Conservation (phyloP, 2,329 filamentous ascomycete genomes). For the Cercospora citrullina region DNA sequence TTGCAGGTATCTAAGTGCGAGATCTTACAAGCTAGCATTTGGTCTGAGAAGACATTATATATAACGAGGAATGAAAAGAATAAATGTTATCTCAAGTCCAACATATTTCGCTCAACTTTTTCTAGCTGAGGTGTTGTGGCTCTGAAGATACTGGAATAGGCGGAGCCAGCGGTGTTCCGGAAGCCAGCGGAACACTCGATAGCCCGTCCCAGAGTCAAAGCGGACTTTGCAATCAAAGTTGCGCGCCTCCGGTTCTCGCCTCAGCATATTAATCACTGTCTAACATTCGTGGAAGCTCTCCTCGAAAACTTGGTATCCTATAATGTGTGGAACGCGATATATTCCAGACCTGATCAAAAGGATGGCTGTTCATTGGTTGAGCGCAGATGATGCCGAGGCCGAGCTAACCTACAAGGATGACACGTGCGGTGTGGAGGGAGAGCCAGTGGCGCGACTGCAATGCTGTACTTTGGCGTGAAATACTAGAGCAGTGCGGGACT, state of each 20-base stretch:
- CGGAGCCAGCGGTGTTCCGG: neutral
- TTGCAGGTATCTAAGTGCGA: conserved; percentile 17
- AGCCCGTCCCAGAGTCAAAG: neutral
- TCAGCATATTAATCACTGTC: neutral
- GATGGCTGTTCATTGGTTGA: neutral
- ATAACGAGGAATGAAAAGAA: neutral
- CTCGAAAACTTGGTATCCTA: neutral
- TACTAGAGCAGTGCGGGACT: neutral
- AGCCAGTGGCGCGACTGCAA: neutral
- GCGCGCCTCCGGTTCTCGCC: neutral
- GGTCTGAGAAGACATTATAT: neutral
- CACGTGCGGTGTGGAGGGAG: neutral
- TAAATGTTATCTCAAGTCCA: neutral
- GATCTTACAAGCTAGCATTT: neutral
- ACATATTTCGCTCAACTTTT: neutral
- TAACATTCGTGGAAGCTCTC: neutral
- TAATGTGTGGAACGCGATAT: neutral
- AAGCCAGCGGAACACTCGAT: neutral
- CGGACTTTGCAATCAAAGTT: neutral
- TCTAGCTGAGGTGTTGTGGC: neutral
- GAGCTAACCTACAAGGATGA: neutral
- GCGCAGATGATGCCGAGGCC: neutral
- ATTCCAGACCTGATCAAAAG: neutral
- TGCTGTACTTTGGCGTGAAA: neutral
- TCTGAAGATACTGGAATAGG: neutral